phyloP scores from a whole-genome alignment of 352 stramenopile genomes.

The Thalassiosira allenii region DNA sequence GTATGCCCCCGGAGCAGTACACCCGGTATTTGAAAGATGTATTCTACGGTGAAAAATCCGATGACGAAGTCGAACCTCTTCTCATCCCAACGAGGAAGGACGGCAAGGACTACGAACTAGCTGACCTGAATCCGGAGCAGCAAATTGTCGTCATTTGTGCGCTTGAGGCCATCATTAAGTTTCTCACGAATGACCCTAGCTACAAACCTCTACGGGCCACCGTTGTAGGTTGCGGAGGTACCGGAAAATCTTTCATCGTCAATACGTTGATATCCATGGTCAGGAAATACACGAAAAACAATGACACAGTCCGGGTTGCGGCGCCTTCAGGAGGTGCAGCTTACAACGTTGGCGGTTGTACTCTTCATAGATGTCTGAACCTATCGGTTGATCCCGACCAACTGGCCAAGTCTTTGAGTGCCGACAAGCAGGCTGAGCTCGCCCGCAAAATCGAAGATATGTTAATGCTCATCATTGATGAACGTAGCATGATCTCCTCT shows the following conservation, averaged over 20 bases:
- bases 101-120: background rate
- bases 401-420: background rate
- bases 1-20: background rate
- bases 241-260: slow-evolving; percentile 33
- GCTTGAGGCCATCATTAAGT: slow-evolving; percentile 27
- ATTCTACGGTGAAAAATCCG: background rate
- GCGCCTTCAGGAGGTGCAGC: slow-evolving; percentile 26
- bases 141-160: background rate
- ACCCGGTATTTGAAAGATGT: background rate
- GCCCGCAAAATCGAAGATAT: background rate
- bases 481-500: slow-evolving; percentile 21
- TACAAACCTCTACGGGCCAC: slow-evolving; percentile 33
- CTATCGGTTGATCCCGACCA: background rate
- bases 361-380: background rate
- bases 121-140: background rate
- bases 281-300: slow-evolving; percentile 1
- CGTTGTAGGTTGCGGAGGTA: slow-evolving; percentile 29
- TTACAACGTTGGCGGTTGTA: slow-evolving; percentile 34
- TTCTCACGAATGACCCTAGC: slow-evolving; percentile 17
- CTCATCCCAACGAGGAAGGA: background rate
- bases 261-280: slow-evolving; percentile 38
- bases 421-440: background rate
- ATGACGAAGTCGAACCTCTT: background rate
- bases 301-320: slow-evolving; percentile 19
- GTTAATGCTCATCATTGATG: slow-evolving; percentile 23